These are phyloP conservation scores for Coriaria nepalensis DNA, from an alignment of 306 rosid genomes.

Conservation along the genomic window DNA sequence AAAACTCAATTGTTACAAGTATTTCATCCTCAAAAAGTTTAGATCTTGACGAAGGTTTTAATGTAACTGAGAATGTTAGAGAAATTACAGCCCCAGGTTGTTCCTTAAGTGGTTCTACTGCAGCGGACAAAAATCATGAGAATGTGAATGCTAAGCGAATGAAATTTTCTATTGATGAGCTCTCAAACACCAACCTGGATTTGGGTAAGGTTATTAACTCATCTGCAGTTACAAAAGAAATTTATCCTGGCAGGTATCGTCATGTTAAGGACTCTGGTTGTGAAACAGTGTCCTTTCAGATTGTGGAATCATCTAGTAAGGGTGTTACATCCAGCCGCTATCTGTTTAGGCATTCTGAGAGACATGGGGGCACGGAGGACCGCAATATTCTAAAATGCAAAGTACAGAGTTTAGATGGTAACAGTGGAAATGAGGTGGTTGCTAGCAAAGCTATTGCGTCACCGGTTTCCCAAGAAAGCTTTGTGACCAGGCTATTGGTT, in stretches of 20 bases:
- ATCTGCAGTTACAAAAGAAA: constrained; percentile 25
- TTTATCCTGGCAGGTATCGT: constrained; percentile 18
- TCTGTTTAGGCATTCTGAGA: constrained; percentile 38
- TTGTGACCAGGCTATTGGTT: constrained; percentile 51
- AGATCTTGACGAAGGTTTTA: constrained; percentile 27
- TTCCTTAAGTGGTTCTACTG: constrained; percentile 24
- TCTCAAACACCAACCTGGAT: constrained; percentile 27
- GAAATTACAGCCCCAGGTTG: constrained; percentile 26
- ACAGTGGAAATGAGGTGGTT: constrained; percentile 33
- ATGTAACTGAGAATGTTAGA: constrained; percentile 28
- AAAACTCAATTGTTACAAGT: constrained; percentile 41
- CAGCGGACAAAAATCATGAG: constrained; percentile 25
- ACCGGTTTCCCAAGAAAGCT: constrained; percentile 85
- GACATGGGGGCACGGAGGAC: constrained; percentile 21
- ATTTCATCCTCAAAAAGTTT: constrained; percentile 37
- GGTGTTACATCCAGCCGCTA: constrained; percentile 68
- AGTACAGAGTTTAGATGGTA: constrained; percentile 23
- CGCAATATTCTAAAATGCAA: constrained; percentile 30
- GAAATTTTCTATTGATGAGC: constrained; percentile 45
- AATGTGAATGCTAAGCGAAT: constrained; percentile 45
- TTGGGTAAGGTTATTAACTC: constrained; percentile 26
- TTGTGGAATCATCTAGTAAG: constrained; percentile 67
- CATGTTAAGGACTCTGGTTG: constrained; percentile 27
- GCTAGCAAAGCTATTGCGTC: constrained; percentile 47
- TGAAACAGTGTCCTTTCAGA: constrained; percentile 37